Conservation (phyloP, 768 basidiomycete species). For the Hygrocybe punicea region DNA sequence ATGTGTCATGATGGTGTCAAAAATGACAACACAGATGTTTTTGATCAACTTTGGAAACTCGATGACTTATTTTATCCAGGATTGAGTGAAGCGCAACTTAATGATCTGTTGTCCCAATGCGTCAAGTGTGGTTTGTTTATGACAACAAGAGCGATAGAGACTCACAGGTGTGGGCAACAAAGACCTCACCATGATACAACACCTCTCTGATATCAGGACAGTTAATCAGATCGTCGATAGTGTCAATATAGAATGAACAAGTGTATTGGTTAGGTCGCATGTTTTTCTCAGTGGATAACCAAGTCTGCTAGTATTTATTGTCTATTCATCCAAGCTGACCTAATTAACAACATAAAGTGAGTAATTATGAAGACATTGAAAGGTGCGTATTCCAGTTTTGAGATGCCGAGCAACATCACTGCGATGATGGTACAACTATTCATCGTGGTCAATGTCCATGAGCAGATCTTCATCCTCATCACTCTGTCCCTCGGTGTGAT, state of each 20-base stretch:
- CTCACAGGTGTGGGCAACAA: background rate
- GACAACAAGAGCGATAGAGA: background rate
- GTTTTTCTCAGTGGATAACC: too few relatives aligned
- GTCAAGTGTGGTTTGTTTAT: background rate
- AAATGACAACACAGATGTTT: background rate
- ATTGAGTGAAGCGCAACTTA: background rate
- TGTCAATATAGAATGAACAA: too few relatives aligned
- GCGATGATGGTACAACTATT: background rate
- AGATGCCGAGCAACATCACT: too few relatives aligned
- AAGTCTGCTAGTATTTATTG: too few relatives aligned
- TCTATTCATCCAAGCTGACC: too few relatives aligned
- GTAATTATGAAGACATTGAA: too few relatives aligned
- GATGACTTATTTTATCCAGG: background rate
- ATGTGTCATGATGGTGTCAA: background rate
- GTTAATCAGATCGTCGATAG: too few relatives aligned
- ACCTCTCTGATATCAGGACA: too few relatives aligned
- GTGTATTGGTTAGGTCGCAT: too few relatives aligned
- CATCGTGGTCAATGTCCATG: background rate
- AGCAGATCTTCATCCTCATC: background rate
- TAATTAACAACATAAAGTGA: too few relatives aligned
- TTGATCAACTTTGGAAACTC: background rate
- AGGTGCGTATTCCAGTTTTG: too few relatives aligned
- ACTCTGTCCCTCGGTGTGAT: background rate
- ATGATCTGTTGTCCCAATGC: background rate
- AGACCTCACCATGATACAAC: background rate